Base-by-base conservation (phyloP, 805 yeast genomes). In the Isabelozyma rhagii region DNA sequence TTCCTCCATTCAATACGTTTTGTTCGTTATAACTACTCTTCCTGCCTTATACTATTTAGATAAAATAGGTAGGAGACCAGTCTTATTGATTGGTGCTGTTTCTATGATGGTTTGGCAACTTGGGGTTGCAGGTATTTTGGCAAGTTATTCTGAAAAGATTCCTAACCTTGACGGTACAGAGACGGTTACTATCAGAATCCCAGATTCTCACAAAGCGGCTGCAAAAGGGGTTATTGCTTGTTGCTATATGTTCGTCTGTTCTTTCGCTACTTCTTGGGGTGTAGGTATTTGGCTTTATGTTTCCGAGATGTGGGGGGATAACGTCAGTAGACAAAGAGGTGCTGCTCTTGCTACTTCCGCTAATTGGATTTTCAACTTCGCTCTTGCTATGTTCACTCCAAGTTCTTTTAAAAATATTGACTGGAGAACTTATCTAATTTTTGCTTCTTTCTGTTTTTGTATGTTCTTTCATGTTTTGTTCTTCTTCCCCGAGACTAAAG, bases 371-470 rank as follows among this genome's bases (percentile, higher is more conserved):
- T 78, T 79, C 58, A 84, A 84, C 71, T 83, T 83, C 55, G 84
- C 85, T 34, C 79, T 83, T 65, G 87, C 84, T 51, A 81, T 82
- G 84, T 81, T 79, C 63, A 80, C 86, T 10, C 92, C 93, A 17
- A 60, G 74, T 9, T 73, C 82, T 1, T 79, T 82, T 66, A 65
- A 69, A 51, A 78, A 78, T 62, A 79, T 83, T 49, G 72, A 77
- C 42, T 82, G 86, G 85, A 78, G 74, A 61, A 78, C 85, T 11
- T 83, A 81, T 62, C 66, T 76, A 49, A 75, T 83, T 51, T 83
- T 80, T 59, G 86, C 80, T 47, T 71, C 72, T 25, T 79, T 78
- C 62, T 79, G 83, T 60, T 68, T 68, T 21, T 72, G 66, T 52
- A 74, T 80, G 77, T 71, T 75, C 40, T 48, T 80, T 47, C 83